These are phyloP conservation scores for Alternaria sp. DNA, from an alignment of 2,329 filamentous ascomycete genomes.

Conservation along the genomic window DNA sequence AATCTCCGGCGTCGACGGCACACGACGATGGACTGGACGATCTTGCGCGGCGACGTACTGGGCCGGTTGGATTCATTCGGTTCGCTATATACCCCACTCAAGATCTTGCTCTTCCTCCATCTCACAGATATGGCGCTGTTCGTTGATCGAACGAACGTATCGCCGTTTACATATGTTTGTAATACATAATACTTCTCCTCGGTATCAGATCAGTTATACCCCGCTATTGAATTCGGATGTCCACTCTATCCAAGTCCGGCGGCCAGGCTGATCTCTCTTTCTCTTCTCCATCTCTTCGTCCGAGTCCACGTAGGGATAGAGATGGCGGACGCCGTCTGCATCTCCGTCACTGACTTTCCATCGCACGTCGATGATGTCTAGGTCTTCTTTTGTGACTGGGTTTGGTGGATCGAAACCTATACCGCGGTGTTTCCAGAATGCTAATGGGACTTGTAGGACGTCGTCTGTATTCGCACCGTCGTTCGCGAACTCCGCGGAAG, in stretches of 20 bases:
- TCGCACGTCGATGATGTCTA: neutral
- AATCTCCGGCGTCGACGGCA: neutral
- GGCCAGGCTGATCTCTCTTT: neutral
- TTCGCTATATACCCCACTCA: conserved; percentile 15
- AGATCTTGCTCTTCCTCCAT: neutral
- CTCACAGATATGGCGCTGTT: neutral
- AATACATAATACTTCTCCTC: conserved; percentile 6
- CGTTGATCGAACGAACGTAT: neutral
- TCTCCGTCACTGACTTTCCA: conserved; percentile 1
- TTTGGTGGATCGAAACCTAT: neutral
- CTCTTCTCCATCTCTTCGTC: neutral
- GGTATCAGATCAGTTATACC: neutral
- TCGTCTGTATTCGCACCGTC: neutral
- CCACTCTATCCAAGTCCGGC: neutral
- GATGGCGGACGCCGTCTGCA: neutral
- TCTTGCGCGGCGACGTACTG: conserved; percentile 4
- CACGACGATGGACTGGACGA: neutral
- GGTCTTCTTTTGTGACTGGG: neutral
- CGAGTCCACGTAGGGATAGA: neutral
- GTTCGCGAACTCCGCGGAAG: neutral
- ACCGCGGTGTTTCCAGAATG: neutral
- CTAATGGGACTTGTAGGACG: neutral
- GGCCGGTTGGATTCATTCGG: neutral
- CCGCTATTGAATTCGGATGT: neutral
- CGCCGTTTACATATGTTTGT: neutral